A percentile compares a stretch with the other conserved stretches of the same genome.
Evolutionary conservation across 345 rosid genomes (phyloP).

Genomic region (Laguncularia racemosa): DNA sequence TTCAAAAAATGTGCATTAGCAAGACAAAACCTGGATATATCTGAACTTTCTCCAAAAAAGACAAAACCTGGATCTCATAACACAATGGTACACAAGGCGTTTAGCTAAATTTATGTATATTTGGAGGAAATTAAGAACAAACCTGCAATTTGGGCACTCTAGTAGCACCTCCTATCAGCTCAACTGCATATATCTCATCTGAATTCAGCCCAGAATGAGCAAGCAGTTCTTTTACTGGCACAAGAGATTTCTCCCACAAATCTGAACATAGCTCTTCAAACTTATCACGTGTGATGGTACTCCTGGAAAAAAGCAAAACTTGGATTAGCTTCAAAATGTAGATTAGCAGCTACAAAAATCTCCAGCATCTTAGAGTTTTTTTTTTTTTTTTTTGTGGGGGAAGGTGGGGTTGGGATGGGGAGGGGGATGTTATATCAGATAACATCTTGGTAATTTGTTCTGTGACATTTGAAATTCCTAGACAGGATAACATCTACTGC

Average conservation of each 20-base stretch:
- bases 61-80: too few species aligned
- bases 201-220: slow-evolving; percentile 65
- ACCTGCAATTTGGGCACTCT: slow-evolving; percentile 99
- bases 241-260: slow-evolving; percentile 84
- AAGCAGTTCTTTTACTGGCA: slow-evolving; percentile 74
- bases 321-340: slow-evolving; percentile 2
- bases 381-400: too few species aligned
- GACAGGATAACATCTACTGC: too few species aligned
- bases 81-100: too few species aligned
- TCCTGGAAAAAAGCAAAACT: slow-evolving; percentile 42
- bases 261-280: slow-evolving; percentile 96
- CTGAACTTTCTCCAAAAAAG: too few species aligned
- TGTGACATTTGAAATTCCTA: too few species aligned
- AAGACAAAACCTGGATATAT: too few species aligned
- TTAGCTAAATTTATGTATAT: neutral
- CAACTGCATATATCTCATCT: slow-evolving; percentile 82
- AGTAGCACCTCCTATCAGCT: slow-evolving; percentile 95
- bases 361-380: too few species aligned
- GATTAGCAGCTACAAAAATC: too few species aligned
- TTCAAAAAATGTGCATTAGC: too few species aligned
- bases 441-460: neutral
- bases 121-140: slow-evolving; percentile 13
- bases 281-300: slow-evolving; percentile 88
- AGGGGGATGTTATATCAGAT: too few species aligned
- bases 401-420: too few species aligned